phyloP scores from a whole-genome alignment of 2,329 filamentous ascomycete genomes.

The Neonectria sp. region DNA sequence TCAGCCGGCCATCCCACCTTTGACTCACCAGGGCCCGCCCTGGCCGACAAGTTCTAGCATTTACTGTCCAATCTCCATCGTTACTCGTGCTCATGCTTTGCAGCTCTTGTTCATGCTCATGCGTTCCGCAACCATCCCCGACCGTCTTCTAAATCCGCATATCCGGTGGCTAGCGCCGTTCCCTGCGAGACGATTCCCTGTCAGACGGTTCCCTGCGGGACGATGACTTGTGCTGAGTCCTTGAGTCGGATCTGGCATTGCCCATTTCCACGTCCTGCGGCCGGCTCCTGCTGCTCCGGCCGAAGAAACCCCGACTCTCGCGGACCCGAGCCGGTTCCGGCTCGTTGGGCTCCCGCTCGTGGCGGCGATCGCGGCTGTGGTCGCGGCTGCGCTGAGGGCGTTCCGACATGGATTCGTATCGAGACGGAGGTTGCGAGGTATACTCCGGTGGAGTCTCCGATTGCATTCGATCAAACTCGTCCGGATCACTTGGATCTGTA shows the following conservation, averaged over 20 bases:
- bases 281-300: constrained; percentile 48
- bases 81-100: constrained; percentile 8
- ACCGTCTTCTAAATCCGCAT: constrained; percentile 32
- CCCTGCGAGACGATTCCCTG: constrained; percentile 35
- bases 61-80: not conserved
- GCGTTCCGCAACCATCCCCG: constrained; percentile 9
- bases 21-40: constrained; percentile 42
- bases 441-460: constrained; percentile 47
- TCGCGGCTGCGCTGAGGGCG: constrained; percentile 36
- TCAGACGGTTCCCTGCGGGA: constrained; percentile 34
- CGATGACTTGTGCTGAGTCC: constrained; percentile 38
- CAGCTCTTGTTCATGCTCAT: not conserved
- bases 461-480: constrained; percentile 63
- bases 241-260: constrained; percentile 31
- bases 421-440: constrained; percentile 46
- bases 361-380: constrained; percentile 22
- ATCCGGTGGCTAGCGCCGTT: constrained; percentile 38
- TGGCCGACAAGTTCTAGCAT: constrained; percentile 14
- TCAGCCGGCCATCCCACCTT: constrained; percentile 14
- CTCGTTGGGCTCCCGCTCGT: constrained; percentile 39
- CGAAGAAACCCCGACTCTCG: constrained; percentile 47
- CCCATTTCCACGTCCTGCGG: constrained; percentile 52
- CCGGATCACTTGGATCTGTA: constrained; percentile 67
- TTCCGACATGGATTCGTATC: constrained; percentile 43
- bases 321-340: constrained; percentile 50